These are phyloP conservation scores for Emmonsiellopsis sp. DNA, from an alignment of 2,329 filamentous ascomycete genomes.

Conservation along the genomic window DNA sequence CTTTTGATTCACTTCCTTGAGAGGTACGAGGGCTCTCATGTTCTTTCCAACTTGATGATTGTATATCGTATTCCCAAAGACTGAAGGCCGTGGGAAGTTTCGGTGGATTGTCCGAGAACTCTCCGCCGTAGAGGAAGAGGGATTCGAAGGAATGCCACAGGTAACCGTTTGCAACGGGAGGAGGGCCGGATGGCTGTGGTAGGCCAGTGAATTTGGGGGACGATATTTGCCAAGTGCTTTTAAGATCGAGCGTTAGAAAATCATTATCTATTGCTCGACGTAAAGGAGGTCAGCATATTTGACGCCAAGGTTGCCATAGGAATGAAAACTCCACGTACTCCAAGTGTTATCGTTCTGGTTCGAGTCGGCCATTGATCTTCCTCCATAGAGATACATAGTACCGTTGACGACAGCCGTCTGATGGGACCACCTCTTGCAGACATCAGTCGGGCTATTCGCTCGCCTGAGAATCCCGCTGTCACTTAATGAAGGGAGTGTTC, in stretches of 20 bases:
- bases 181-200: constrained; percentile 58
- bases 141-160: constrained; percentile 65
- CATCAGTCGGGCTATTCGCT: constrained; percentile 42
- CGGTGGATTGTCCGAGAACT: constrained; percentile 58
- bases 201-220: constrained; percentile 56
- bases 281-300: neutral
- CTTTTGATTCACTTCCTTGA: constrained; percentile 53
- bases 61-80: constrained; percentile 62
- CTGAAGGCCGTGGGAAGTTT: constrained; percentile 51
- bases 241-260: constrained; percentile 63
- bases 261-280: constrained; percentile 50
- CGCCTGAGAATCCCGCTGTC: constrained; percentile 7
- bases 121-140: constrained; percentile 65
- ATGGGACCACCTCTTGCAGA: constrained; percentile 58
- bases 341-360: constrained; percentile 57
- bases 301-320: neutral
- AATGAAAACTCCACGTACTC: constrained; percentile 44
- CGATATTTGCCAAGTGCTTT: constrained; percentile 59
- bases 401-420: constrained; percentile 64
- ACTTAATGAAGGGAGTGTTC: neutral
- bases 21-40: constrained; percentile 53
- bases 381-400: constrained; percentile 68
- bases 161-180: constrained; percentile 62
- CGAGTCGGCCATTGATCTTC: constrained; percentile 50
- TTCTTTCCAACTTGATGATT: constrained; percentile 52